A percentile compares a stretch with the other conserved stretches of the same genome.
Conservation (phyloP, 106 monocot genomes). For the Dendrobium nobile region DNA sequence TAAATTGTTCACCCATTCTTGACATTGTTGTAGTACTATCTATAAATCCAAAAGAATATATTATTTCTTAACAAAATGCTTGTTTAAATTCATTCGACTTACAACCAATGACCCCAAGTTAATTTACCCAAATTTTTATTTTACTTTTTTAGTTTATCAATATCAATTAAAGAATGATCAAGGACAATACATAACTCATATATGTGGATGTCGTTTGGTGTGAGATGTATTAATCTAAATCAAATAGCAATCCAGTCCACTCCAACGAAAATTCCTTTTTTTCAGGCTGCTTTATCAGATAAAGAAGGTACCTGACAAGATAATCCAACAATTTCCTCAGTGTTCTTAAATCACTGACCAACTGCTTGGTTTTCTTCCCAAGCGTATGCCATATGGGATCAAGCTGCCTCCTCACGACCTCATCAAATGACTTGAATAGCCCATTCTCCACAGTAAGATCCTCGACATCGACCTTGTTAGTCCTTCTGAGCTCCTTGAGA, state of each 20-base stretch:
- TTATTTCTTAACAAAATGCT: too few species aligned
- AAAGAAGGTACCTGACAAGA: constrained; percentile 63
- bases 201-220: background rate
- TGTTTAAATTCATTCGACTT: background rate
- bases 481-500: constrained; percentile 81
- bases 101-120: background rate
- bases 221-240: background rate
- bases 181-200: background rate
- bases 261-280: background rate
- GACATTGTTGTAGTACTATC: too few species aligned
- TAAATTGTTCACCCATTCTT: too few species aligned
- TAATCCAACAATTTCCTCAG: constrained; percentile 90
- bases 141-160: background rate
- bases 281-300: background rate
- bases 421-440: constrained; percentile 96
- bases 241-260: background rate
- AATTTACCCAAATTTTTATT: background rate
- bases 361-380: constrained; percentile 94
- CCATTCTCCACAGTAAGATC: constrained; percentile 94
- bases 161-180: background rate
- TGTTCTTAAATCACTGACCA: constrained; percentile 84
- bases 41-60: too few species aligned
- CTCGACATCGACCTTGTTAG: constrained; percentile 97
- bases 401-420: constrained; percentile 88
- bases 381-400: constrained; percentile 97